Evolutionary conservation across 345 rosid genomes (phyloP), one percentile per base, ranked within the genome.

Genomic region (Hibiscus trionum): DNA sequence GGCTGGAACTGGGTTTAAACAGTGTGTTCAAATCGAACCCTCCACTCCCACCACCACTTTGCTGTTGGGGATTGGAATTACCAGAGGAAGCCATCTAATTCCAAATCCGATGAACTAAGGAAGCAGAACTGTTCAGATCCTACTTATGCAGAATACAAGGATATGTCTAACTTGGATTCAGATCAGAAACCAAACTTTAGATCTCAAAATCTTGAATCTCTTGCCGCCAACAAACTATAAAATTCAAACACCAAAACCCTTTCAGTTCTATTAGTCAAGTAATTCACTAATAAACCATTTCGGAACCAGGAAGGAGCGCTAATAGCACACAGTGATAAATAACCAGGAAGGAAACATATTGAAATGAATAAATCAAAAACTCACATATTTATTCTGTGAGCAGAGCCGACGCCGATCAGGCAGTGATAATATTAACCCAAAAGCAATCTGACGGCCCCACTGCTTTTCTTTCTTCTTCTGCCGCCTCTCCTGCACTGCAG

Each of bases 21-120:
- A 75, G 57, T 50, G 50, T 75, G 72, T 61, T 75, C 62, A 75
- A 60, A 26, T 75, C 74, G 15, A 69, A 61, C 7, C 73, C 73
- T 9, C 78, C 69, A 4, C n/a, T n/a, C n/a, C 69, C 69, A 26
- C 11, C 37, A 0, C 52, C 52, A 5, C 33, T 15, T 47, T 14
- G 73, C 24, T 49, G 69, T 16, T 69, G 73, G 11, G 46, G 74
- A 75, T 75, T 75, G 11, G 58, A 46, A 66, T 42, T 26, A 19
- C 72, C 65, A 66, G 77, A 46, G n/a, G 73, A 60, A 21, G 73
- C 73, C 73, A 75, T 73, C 33, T 7, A 27, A 52, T 50, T 14
- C 49, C 70, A 66, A 66, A 14, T 26, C 11, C 70, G 5, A 63
- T 7, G 46, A 63, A 10, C 24, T 70, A 21, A 70, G 19, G 46